Evolutionary conservation across 768 basidiomycete species (phyloP).

Genomic region (Termitomyces sp.): DNA sequence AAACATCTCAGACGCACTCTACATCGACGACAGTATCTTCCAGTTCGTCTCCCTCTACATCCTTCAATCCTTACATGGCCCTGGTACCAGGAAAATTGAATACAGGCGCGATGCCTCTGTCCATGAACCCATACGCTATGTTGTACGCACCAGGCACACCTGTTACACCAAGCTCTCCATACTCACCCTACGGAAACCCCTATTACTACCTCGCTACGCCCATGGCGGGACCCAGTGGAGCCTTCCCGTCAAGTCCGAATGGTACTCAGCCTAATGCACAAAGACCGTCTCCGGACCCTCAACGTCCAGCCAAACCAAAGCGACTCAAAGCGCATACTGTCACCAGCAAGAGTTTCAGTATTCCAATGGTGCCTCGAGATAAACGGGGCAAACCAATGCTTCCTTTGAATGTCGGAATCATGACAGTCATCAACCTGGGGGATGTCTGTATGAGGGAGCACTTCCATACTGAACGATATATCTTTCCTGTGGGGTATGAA

Average conservation of each 20-base stretch:
- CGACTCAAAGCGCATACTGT: conserved; percentile 79
- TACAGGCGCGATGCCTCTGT: conserved; percentile 13
- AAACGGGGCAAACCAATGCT: conserved; percentile 66
- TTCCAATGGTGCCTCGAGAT: conserved; percentile 77
- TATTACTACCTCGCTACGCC: conserved; percentile 41
- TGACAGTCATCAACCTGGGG: conserved; percentile 76
- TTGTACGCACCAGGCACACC: conserved; percentile 40
- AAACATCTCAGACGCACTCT: background rate
- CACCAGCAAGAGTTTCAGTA: conserved; percentile 61
- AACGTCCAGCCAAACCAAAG: conserved; percentile 64
- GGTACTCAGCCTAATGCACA: conserved; percentile 20
- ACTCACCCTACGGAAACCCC: conserved; percentile 36
- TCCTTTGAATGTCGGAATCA: conserved; percentile 82
- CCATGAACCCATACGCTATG: conserved; percentile 39
- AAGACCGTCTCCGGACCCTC: conserved; percentile 29
- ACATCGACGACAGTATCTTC: conserved; percentile 6
- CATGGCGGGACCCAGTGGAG: conserved; percentile 32
- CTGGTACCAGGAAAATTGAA: conserved; percentile 16
- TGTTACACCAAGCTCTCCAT: conserved; percentile 31
- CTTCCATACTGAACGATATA: conserved; percentile 85
- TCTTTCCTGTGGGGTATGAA: conserved; percentile 86
- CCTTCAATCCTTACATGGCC: conserved; percentile 22
- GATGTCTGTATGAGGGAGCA: conserved; percentile 79
- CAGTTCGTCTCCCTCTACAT: conserved; percentile 16
- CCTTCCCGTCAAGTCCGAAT: conserved; percentile 30